Evolutionary conservation across 2,329 filamentous ascomycete genomes (phyloP), one percentile per base, ranked within the genome.

Genomic region (Venturia nashicola): DNA sequence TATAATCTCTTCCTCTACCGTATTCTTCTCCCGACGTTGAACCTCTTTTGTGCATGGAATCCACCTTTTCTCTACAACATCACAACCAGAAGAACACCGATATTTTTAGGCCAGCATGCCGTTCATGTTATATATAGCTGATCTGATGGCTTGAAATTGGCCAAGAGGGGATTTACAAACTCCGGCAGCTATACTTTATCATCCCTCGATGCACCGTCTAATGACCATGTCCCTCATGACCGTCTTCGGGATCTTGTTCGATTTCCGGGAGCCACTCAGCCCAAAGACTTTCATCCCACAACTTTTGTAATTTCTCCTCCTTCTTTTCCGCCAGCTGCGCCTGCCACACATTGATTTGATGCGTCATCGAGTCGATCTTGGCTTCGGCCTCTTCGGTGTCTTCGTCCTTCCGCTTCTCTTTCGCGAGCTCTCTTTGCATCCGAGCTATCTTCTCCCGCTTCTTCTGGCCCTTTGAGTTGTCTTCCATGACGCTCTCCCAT

Each of bases 241-340:
- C 67, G 23, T 65, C 59, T 7, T 65, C 65, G 32, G 68, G 42
- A 5, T 71, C 71, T 20, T 73, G 66, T 11, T 70, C 70, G 34
- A 70, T 74, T 0, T 76, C 74, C 0, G 75, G 72, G 3, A 75
- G 75, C 68, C 80, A 77, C 34, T 75, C 76, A 0, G 77, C 75
- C 83, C 83, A 85, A 68, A 82, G 85, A 0, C 80, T 80, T 71
- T 86, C 83, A 65, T 86, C 83, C 74, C 84, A 86, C 54, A 82
- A 65, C 8, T 78, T 75, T 48, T 74, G 72, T 64, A 86, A 65
- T 43, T 73, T 77, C 43, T 82, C 77, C 36, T 76, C 72, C 65
- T 79, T 82, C 46, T 76, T 70, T 2, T 75, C 74, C 1, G 39
- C 60, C 18, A 61, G 36, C 32, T 48, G 32, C 7, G 42, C 36